Conservation (phyloP, 2,329 filamentous ascomycete genomes). For the Paecilomyces dactylethromorphus region DNA sequence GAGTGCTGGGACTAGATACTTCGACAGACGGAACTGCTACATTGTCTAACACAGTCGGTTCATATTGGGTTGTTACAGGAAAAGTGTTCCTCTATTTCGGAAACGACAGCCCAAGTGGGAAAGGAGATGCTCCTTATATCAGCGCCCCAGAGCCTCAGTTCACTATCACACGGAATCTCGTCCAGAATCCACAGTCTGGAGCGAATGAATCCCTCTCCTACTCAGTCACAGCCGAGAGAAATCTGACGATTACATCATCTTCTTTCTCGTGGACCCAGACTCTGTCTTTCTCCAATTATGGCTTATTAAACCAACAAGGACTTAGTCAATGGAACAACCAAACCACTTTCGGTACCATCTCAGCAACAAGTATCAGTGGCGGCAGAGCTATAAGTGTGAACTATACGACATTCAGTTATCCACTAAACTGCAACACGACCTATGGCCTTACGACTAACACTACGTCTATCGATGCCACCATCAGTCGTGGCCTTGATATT, state of each 20-base stretch:
- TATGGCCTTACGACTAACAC: constrained; percentile 41
- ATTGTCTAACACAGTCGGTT: constrained; percentile 52
- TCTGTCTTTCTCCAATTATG: constrained; percentile 51
- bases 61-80: constrained; percentile 68
- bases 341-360: constrained; percentile 40
- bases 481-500: constrained; percentile 46
- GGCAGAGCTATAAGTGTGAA: constrained; percentile 26
- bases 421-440: constrained; percentile 52
- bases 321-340: constrained; percentile 49
- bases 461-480: constrained; percentile 42
- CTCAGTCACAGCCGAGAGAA: constrained; percentile 50
- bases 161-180: constrained; percentile 32
- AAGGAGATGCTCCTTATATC: constrained; percentile 18
- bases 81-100: constrained; percentile 77
- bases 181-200: constrained; percentile 37
- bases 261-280: constrained; percentile 52
- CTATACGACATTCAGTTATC: constrained; percentile 48
- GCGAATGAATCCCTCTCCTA: constrained; percentile 57
- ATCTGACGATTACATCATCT: constrained; percentile 47
- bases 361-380: constrained; percentile 23
- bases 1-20: constrained; percentile 59
- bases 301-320: constrained; percentile 49
- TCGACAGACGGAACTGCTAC: constrained; percentile 40
- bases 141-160: constrained; percentile 41
- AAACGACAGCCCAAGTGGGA: constrained; percentile 16